Percentiles rank a stretch among this genome's conserved stretches.
phyloP scores from a whole-genome alignment of 495 filamentous ascomycete genomes.

The Thermochaetoides thermophila region DNA sequence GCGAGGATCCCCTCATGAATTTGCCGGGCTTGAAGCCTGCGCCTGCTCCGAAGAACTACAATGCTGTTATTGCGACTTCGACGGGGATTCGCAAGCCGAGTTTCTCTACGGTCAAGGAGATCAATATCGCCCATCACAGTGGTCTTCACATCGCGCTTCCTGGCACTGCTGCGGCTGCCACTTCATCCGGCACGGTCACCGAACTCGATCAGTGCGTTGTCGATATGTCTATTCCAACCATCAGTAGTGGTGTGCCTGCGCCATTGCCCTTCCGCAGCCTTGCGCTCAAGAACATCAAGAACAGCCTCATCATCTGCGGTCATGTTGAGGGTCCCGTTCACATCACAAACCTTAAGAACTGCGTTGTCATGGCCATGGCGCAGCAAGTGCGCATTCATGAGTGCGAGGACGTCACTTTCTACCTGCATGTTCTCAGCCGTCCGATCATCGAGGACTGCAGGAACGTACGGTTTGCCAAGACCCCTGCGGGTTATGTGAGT shows the following conservation, averaged over 20 bases:
- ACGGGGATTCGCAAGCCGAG: constrained; percentile 35
- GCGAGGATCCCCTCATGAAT: too few relatives aligned
- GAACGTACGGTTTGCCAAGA: constrained; percentile 60
- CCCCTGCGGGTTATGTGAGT: constrained; percentile 56
- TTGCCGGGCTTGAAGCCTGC: not conserved
- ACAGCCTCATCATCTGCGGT: constrained; percentile 61
- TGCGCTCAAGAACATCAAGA: constrained; percentile 50
- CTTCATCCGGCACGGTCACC: constrained; percentile 57
- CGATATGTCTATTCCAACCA: constrained; percentile 56
- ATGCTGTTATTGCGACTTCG: constrained; percentile 27
- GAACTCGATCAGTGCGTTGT: constrained; percentile 60
- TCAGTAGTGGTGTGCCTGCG: constrained; percentile 19
- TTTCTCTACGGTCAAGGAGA: constrained; percentile 43
- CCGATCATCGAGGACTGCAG: constrained; percentile 90
- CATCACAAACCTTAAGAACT: constrained; percentile 58
- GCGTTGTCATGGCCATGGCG: constrained; percentile 59
- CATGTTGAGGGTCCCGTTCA: constrained; percentile 66
- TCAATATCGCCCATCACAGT: constrained; percentile 48
- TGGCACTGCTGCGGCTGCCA: constrained; percentile 46
- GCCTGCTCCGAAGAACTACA: constrained; percentile 29
- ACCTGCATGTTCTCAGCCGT: constrained; percentile 63
- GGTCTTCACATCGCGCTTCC: constrained; percentile 61
- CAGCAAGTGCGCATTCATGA: constrained; percentile 87
- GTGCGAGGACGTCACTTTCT: constrained; percentile 63
- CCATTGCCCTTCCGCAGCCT: constrained; percentile 64